Conservation (phyloP, 495 filamentous ascomycete genomes). For the Penicillium flavigenum region DNA sequence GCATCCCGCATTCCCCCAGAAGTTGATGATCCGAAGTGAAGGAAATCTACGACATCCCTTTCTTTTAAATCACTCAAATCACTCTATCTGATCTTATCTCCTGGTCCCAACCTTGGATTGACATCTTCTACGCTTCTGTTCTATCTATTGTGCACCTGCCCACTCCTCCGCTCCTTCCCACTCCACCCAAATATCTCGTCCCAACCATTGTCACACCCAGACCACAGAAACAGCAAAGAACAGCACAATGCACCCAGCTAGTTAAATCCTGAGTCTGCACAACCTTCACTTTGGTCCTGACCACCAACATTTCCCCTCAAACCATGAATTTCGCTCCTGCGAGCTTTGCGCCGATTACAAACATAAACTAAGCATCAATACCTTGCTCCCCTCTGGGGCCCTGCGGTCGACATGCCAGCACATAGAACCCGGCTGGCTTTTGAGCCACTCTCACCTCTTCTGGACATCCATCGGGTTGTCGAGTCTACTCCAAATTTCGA, state of each 20-base stretch:
- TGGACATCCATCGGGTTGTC: constrained; percentile 72
- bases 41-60: neutral
- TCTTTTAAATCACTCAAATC: neutral
- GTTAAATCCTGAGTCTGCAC: neutral
- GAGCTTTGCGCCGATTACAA: neutral
- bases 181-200: neutral
- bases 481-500: constrained; percentile 78
- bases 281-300: neutral
- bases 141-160: neutral
- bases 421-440: constrained; percentile 68
- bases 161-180: neutral
- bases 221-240: neutral
- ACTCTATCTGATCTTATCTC: neutral
- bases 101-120: neutral
- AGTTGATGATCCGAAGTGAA: neutral
- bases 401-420: constrained; percentile 58
- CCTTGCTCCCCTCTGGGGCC: neutral
- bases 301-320: neutral
- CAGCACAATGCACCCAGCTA: neutral
- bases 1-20: constrained; percentile 7
- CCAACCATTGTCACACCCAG: neutral
- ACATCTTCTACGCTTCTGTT: neutral
- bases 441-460: constrained; percentile 77
- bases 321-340: neutral
- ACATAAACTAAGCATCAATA: neutral